phyloP scores from a whole-genome alignment of 176 grass and related monocot species.

The Avena eriantha region DNA sequence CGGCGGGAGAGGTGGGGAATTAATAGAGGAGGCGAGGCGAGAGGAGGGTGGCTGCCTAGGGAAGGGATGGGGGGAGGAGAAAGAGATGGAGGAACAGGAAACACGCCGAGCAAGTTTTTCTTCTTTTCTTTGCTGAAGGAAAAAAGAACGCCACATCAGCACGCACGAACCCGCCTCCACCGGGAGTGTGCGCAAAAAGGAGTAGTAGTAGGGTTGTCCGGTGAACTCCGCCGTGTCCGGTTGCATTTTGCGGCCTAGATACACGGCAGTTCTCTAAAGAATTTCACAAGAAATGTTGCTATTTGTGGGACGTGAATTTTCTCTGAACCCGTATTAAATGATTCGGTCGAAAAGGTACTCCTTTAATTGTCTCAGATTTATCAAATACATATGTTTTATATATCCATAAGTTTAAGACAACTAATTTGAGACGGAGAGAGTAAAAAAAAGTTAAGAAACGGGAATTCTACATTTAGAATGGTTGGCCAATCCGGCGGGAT shows the following conservation, averaged over 20 bases:
- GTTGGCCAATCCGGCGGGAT: no score
- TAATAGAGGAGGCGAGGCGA: background rate
- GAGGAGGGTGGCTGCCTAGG: background rate
- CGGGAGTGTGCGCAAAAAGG: background rate
- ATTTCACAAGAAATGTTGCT: no score
- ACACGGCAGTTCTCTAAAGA: background rate
- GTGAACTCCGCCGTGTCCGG: background rate
- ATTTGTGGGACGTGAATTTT: no score
- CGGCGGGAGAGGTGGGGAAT: slow-evolving; percentile 40
- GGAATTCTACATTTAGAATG: no score
- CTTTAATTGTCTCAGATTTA: no score
- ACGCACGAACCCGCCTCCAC: background rate
- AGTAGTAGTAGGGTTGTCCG: background rate
- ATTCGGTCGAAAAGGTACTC: no score
- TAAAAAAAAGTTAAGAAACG: no score
- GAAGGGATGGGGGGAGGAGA: background rate
- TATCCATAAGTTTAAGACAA: no score
- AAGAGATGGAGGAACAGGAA: background rate
- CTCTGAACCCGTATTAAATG: no score
- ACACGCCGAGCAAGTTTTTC: background rate
- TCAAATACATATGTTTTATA: no score
- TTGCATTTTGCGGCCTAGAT: background rate
- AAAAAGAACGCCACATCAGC: slow-evolving; percentile 34
- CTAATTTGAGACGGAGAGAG: no score
- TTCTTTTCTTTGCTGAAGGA: slow-evolving; percentile 23